Evolutionary conservation across 2,329 filamentous ascomycete species (phyloP).

Genomic region (Chaetothyriales sp.): DNA sequence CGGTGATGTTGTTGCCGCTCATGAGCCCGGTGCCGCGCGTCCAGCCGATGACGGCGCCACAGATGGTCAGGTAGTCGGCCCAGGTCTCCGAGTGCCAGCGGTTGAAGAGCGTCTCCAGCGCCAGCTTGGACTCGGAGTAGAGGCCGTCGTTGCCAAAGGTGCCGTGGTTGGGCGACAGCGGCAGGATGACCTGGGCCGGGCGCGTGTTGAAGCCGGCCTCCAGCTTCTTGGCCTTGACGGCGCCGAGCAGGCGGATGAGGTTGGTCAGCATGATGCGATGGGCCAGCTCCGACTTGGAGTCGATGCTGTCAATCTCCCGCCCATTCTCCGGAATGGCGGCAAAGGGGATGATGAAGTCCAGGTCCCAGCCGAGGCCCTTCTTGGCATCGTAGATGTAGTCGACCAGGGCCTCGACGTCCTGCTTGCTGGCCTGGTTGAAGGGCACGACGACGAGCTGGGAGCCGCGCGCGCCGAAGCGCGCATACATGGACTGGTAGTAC

Average conservation of each 20-base stretch:
- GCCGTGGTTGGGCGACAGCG: slow-evolving; percentile 92
- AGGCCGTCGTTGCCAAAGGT: slow-evolving; percentile 96
- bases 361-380: slow-evolving; percentile 93
- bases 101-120: slow-evolving; percentile 93
- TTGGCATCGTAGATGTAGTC: slow-evolving; percentile 96
- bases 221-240: slow-evolving; percentile 81
- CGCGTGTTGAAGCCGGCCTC: slow-evolving; percentile 83
- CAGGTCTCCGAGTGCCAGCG: slow-evolving; percentile 96
- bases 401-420: slow-evolving; percentile 86
- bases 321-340: slow-evolving; percentile 96
- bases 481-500: slow-evolving; percentile 98
- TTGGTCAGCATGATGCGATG: slow-evolving; percentile 99
- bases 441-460: slow-evolving; percentile 96
- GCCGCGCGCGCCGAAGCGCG: slow-evolving; percentile 79
- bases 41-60: slow-evolving; percentile 97
- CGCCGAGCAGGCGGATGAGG: slow-evolving; percentile 76
- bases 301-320: slow-evolving; percentile 89
- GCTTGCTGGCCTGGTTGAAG: slow-evolving; percentile 98
- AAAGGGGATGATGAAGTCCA: slow-evolving; percentile 91
- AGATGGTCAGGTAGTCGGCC: slow-evolving; percentile 95
- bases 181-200: slow-evolving; percentile 89
- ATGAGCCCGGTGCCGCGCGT: slow-evolving; percentile 96
- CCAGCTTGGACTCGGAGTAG: slow-evolving; percentile 96
- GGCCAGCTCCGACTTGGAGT: slow-evolving; percentile 93
- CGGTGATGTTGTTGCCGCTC: slow-evolving; percentile 94